phyloP scores from a whole-genome alignment of 768 basidiomycete species.

The Pisolithus marmoratus region DNA sequence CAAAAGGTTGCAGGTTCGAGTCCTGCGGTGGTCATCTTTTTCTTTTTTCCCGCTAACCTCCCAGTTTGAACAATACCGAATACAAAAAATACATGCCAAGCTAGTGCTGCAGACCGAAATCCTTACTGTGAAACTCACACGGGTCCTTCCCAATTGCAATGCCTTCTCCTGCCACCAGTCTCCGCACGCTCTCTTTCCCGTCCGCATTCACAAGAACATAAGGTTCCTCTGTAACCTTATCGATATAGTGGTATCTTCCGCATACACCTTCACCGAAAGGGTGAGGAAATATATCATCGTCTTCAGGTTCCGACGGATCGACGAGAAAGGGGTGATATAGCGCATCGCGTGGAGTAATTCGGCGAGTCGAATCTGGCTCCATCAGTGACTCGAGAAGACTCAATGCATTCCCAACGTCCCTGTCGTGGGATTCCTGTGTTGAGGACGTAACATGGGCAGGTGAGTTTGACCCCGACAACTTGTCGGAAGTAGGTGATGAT shows the following conservation, averaged over 20 bases:
- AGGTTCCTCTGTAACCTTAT: conserved; percentile 53
- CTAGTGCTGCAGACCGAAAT: conserved; percentile 12
- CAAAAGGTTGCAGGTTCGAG: conserved; percentile 97
- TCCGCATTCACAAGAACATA: conserved; percentile 40
- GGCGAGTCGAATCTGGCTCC: conserved; percentile 69
- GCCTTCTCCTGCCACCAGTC: conserved; percentile 36
- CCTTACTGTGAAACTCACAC: conserved; percentile 52
- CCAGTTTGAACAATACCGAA: neutral
- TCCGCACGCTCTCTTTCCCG: conserved; percentile 30
- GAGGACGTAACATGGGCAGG: conserved; percentile 19
- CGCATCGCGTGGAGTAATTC: conserved; percentile 71
- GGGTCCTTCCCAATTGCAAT: conserved; percentile 55
- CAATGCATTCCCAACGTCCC: conserved; percentile 61
- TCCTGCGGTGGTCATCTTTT: conserved; percentile 79
- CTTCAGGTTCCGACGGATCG: conserved; percentile 41
- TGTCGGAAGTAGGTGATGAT: conserved; percentile 30
- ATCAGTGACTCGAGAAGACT: conserved; percentile 71
- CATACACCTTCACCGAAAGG: conserved; percentile 66
- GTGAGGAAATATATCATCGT: conserved; percentile 68
- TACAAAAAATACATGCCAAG: neutral
- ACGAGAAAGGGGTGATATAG: conserved; percentile 75
- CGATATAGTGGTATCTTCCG: conserved; percentile 51
- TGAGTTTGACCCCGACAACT: conserved; percentile 21
- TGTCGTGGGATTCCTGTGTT: conserved; percentile 37
- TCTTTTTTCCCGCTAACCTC: neutral